Evolutionary conservation across 2,329 filamentous ascomycete species (phyloP), one percentile per base, ranked within the genome.

Genomic region (Atkinsonella texensis): DNA sequence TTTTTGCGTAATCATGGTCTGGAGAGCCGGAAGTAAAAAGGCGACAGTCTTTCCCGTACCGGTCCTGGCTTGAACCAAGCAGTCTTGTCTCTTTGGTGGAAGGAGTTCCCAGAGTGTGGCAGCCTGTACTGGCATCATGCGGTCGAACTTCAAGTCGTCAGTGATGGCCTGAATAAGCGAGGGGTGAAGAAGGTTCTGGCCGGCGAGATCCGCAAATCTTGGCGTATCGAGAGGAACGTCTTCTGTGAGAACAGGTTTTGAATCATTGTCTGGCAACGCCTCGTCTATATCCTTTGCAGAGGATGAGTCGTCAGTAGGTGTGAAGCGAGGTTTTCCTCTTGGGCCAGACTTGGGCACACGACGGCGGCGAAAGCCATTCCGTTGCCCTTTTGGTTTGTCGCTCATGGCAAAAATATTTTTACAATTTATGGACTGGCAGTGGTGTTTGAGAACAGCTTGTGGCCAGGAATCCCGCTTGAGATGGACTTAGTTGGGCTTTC

Each of bases 41-140:
- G 85, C 88, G 51, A 93, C 68, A 0, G 88, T 94, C 70, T 94
- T 94, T 59, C 88, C 88, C 0, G 89, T 94, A 57, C 88, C 88
- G 1, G 88, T 94, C 71, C 86, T 90, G 49, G 88, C 88, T 67
- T 93, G 88, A 7, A 87, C 88, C 53, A 94, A 72, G 53, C 81
- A 71, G 60, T 79, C 76, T 49, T 59, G 64, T 28, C 69, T 66
- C 48, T 66, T 66, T 0, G 69, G 69, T n/a, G 70, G 68, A 11
- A 76, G 68, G 51, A 77, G 69, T 49, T 71, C 67, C 53, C 68
- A 63, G 12, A 79, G 65, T 2, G 75, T 77, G 15, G 74, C 71
- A 15, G 75, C 72, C 63, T 79, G 76, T 2, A 79, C 76, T 12
- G 75, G 74, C 53, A 74, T 76, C 76, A 79, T 78, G 61, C 70